Evolutionary conservation across 1,284 basidiomycete genomes (phyloP).

Genomic region (Tilletia setariae): DNA sequence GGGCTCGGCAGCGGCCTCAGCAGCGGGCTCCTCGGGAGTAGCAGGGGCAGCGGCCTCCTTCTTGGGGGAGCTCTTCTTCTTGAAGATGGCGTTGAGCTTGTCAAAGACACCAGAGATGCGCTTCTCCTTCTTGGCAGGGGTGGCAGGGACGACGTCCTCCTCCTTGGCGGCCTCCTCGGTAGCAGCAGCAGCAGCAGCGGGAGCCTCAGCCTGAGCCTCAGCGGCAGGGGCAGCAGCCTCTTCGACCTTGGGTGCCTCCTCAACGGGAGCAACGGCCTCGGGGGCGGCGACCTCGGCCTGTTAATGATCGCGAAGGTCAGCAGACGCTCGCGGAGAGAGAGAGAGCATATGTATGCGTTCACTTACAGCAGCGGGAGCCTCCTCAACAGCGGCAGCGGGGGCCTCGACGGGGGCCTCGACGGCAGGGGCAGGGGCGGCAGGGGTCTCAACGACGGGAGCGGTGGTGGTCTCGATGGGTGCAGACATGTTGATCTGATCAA

Average conservation of each 20-base stretch:
- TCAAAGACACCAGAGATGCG: neutral
- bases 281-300: neutral
- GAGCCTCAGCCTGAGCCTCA: neutral
- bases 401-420: constrained; percentile 3
- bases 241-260: neutral
- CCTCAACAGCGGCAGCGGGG: neutral
- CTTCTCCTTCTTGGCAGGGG: constrained; percentile 10
- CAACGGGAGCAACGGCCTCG: neutral
- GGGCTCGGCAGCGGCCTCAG: constrained; percentile 6
- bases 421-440: neutral
- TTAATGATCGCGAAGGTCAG: neutral
- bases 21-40: neutral
- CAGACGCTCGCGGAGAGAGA: neutral
- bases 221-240: constrained; percentile 10
- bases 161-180: neutral
- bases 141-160: neutral
- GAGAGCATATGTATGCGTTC: neutral
- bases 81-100: constrained; percentile 2
- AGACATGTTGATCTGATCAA: constrained; percentile 9
- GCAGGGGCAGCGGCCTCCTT: constrained; percentile 2
- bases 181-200: neutral
- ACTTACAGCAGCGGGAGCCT: constrained; percentile 1
- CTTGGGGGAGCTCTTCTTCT: constrained; percentile 1
- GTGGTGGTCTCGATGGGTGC: constrained; percentile 8
- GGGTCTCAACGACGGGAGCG: constrained; percentile 3